Evolutionary conservation across 805 yeast genomes (phyloP).

Genomic region (Candida dendrica): DNA sequence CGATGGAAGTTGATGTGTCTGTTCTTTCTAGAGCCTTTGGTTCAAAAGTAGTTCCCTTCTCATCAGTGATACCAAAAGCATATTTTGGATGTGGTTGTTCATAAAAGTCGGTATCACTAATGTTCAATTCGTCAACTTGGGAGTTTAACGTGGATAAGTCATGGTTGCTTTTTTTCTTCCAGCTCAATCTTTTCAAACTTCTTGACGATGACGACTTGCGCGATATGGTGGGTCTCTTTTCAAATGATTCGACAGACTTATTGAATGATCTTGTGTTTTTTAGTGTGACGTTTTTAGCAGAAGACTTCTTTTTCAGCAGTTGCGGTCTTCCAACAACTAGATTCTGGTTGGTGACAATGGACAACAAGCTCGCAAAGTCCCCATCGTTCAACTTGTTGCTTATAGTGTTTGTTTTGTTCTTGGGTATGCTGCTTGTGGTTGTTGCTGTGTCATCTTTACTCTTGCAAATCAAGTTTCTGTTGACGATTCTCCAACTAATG

Average conservation of each 20-base stretch:
- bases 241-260: conserved; percentile 4
- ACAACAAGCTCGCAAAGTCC: conserved; percentile 19
- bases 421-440: conserved; percentile 1
- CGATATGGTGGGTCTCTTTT: conserved; percentile 12
- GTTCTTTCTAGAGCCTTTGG: conserved; percentile 13
- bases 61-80: conserved; percentile 20
- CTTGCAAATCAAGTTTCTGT: conserved; percentile 17
- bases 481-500: conserved; percentile 26
- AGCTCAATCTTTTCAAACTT: conserved; percentile 15
- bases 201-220: conserved; percentile 19
- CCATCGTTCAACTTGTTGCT: conserved; percentile 18
- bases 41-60: background rate
- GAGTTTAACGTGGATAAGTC: conserved; percentile 7
- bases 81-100: conserved; percentile 23
- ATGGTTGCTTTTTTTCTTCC: conserved; percentile 7
- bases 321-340: conserved; percentile 11
- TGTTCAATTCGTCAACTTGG: background rate
- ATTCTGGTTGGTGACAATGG: conserved; percentile 20
- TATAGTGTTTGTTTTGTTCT: background rate
- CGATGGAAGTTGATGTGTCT: conserved; percentile 21
- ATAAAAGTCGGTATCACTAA: conserved; percentile 17
- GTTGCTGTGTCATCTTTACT: conserved; percentile 4
- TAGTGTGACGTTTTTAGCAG: conserved; percentile 8
- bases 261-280: conserved; percentile 4
- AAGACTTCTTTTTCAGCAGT: conserved; percentile 14